A percentile compares a stretch with the other conserved stretches of the same genome.
phyloP scores from a whole-genome alignment of 2,329 filamentous ascomycete genomes.

The Fusarium floridanum region DNA sequence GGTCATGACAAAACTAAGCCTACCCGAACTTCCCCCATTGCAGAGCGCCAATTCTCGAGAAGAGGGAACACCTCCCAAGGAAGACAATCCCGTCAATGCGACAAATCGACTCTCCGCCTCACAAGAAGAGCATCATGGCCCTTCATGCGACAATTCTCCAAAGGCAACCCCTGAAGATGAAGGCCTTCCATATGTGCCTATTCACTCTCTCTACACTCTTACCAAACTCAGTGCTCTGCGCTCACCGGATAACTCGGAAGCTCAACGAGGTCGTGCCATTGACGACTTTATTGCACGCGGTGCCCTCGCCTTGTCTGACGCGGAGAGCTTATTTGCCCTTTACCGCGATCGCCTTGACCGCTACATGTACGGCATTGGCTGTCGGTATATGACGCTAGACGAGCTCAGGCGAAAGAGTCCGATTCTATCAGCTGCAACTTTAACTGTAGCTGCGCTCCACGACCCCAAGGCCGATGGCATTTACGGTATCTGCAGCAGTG shows the following conservation, averaged over 20 bases:
- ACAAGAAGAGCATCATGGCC: slow-evolving; percentile 39
- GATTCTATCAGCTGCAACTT: slow-evolving; percentile 67
- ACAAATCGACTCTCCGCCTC: slow-evolving; percentile 22
- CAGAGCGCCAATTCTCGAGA: slow-evolving; percentile 40
- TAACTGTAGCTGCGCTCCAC: slow-evolving; percentile 71
- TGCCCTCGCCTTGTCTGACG: slow-evolving; percentile 59
- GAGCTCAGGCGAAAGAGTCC: slow-evolving; percentile 68
- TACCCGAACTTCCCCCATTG: slow-evolving; percentile 41
- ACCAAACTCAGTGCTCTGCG: slow-evolving; percentile 54
- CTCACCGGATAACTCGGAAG: slow-evolving; percentile 49
- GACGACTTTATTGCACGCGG: slow-evolving; percentile 56
- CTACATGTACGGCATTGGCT: slow-evolving; percentile 66
- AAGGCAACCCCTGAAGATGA: slow-evolving; percentile 51
- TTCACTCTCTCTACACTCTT: slow-evolving; percentile 55
- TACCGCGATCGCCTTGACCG: slow-evolving; percentile 65
- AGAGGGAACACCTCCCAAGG: slow-evolving; percentile 42
- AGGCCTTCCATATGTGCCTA: slow-evolving; percentile 54
- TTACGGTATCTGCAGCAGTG: slow-evolving; percentile 66
- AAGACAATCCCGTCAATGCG: slow-evolving; percentile 23
- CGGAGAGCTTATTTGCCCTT: slow-evolving; percentile 63
- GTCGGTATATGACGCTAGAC: slow-evolving; percentile 63
- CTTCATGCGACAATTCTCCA: slow-evolving; percentile 47
- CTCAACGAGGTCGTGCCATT: slow-evolving; percentile 38
- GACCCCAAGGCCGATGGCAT: slow-evolving; percentile 66
- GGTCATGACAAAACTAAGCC: slow-evolving; percentile 43